A percentile compares a stretch with the other conserved stretches of the same genome.
These are phyloP conservation scores for Mikania micrantha DNA, from an alignment of 129 eudicot species.

Conservation along the genomic window DNA sequence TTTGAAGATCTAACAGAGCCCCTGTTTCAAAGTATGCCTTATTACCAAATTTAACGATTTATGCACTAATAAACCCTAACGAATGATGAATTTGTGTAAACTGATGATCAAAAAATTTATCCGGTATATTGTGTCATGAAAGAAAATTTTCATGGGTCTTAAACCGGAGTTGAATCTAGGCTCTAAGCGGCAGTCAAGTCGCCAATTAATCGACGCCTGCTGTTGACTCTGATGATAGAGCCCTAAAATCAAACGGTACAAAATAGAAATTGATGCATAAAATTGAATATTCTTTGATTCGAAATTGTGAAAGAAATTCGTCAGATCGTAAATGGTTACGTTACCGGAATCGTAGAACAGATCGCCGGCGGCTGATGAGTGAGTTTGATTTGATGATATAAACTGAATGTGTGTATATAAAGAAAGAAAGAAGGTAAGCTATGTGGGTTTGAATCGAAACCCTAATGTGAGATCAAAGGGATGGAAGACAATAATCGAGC, in stretches of 20 bases:
- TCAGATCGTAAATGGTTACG: background rate
- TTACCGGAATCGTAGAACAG: background rate
- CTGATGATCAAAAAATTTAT: background rate
- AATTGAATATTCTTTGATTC: background rate
- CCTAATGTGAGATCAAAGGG: conserved; percentile 17
- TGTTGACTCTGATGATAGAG: conserved; percentile 45
- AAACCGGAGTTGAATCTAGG: conserved; percentile 31
- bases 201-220: conserved; percentile 45
- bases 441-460: conserved; percentile 7
- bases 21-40: conserved; percentile 74
- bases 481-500: background rate
- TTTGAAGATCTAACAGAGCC: conserved; percentile 13
- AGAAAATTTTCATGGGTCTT: conserved; percentile 39
- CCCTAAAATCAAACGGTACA: conserved; percentile 6
- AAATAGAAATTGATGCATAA: background rate
- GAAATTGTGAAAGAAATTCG: too few relatives aligned
- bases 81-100: too few relatives aligned
- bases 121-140: conserved; percentile 38
- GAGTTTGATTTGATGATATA: background rate
- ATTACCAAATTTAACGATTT: background rate
- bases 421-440: background rate
- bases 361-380: background rate
- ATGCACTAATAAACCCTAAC: background rate
- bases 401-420: background rate
- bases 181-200: conserved; percentile 61